Evolutionary conservation across 331 rosid genomes (phyloP).

Genomic region (Acacia concinna): DNA sequence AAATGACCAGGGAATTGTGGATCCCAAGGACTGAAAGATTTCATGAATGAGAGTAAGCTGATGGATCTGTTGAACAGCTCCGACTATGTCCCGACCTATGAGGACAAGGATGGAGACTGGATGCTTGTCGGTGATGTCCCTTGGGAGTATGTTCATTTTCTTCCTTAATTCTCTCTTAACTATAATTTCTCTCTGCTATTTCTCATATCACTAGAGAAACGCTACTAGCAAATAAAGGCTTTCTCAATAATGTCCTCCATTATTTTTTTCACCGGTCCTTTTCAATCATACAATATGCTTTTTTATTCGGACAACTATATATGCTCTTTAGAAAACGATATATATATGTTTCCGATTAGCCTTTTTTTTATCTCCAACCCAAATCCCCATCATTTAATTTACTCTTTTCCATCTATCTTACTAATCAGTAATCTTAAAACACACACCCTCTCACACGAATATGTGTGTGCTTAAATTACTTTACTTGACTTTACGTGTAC

Average conservation of each 20-base stretch:
- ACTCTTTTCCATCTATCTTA: background rate
- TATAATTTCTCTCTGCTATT: background rate
- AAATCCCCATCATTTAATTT: background rate
- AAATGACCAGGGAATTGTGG: slow-evolving; percentile 64
- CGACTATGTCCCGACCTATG: slow-evolving; percentile 83
- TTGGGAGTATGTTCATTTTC: slow-evolving; percentile 68
- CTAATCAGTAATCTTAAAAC: no score
- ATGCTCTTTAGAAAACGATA: background rate
- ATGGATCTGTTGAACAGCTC: slow-evolving; percentile 77
- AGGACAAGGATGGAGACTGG: slow-evolving; percentile 98
- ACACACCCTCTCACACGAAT: background rate
- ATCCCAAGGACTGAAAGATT: slow-evolving; percentile 79
- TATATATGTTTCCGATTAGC: background rate
- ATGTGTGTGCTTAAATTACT: background rate
- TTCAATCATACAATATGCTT: background rate
- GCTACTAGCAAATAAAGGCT: background rate
- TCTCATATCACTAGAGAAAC: background rate
- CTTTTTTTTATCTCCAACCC: background rate
- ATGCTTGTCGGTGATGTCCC: slow-evolving; percentile 99
- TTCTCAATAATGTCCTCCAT: background rate
- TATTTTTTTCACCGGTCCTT: background rate
- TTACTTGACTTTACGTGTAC: background rate
- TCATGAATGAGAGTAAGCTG: slow-evolving; percentile 82
- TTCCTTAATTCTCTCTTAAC: background rate
- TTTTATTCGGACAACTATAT: background rate